phyloP scores from a whole-genome alignment of 768 basidiomycete genomes.

The Boletus patriciae region DNA sequence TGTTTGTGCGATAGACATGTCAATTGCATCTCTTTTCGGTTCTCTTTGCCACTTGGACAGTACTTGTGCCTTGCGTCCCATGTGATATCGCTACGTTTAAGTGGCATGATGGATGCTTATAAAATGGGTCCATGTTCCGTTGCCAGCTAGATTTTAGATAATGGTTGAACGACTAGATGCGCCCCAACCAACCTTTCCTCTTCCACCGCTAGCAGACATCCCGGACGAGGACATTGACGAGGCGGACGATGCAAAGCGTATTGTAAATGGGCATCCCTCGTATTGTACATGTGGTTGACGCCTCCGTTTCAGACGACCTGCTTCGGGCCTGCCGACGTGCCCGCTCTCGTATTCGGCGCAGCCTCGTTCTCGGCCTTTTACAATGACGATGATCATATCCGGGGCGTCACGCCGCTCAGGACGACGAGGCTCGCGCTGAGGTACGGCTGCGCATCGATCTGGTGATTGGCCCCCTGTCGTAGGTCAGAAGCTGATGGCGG shows the following conservation, averaged over 20 bases:
- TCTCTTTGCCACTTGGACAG: neutral
- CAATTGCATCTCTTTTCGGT: constrained; percentile 20
- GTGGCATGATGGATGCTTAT: neutral
- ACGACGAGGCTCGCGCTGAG: constrained; percentile 73
- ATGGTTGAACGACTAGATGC: constrained; percentile 47
- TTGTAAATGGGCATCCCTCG: constrained; percentile 32
- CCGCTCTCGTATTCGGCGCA: constrained; percentile 67
- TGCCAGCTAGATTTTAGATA: neutral
- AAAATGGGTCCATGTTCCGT: neutral
- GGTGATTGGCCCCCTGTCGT: neutral
- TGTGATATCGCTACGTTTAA: neutral
- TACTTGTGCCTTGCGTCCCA: neutral
- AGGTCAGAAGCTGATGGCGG: neutral
- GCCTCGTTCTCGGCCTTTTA: constrained; percentile 69
- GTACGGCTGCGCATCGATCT: constrained; percentile 38
- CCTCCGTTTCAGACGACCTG: constrained; percentile 23
- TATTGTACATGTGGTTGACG: constrained; percentile 7
- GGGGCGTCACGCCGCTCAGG: constrained; percentile 57
- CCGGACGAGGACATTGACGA: constrained; percentile 44
- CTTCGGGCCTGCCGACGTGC: constrained; percentile 36
- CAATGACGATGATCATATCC: constrained; percentile 58
- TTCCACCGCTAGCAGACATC: constrained; percentile 42
- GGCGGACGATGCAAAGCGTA: constrained; percentile 31
- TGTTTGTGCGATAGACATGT: constrained; percentile 21
- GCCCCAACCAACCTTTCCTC: constrained; percentile 38